phyloP scores from a whole-genome alignment of 2,329 filamentous ascomycete genomes.

The Cladosporium sp. region DNA sequence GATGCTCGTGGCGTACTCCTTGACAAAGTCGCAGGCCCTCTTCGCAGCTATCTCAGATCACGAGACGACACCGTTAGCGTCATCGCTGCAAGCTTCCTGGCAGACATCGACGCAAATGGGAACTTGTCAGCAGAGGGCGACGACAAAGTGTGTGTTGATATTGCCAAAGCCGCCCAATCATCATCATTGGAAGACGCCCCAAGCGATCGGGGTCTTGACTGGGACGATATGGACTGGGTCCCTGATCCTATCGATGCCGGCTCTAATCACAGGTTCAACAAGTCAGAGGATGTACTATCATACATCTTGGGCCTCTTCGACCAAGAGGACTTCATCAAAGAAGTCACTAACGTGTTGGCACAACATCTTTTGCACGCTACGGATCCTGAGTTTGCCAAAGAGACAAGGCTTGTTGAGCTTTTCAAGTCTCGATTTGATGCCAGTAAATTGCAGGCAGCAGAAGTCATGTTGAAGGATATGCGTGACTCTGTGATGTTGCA shows the following conservation, averaged over 20 bases:
- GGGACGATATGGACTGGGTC: constrained; percentile 90
- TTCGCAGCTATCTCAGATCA: constrained; percentile 75
- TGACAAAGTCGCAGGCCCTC: constrained; percentile 70
- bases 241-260: constrained; percentile 92
- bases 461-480: constrained; percentile 96
- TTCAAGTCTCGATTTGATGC: constrained; percentile 90
- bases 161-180: constrained; percentile 67
- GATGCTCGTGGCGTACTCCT: constrained; percentile 78
- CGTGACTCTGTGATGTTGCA: constrained; percentile 73
- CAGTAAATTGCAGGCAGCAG: constrained; percentile 81
- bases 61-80: constrained; percentile 77
- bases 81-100: constrained; percentile 72
- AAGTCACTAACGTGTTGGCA: constrained; percentile 86
- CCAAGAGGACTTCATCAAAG: constrained; percentile 90
- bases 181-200: constrained; percentile 55
- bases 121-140: constrained; percentile 44
- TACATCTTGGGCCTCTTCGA: constrained; percentile 88
- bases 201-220: constrained; percentile 47
- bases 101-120: constrained; percentile 56
- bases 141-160: constrained; percentile 61
- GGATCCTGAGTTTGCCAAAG: constrained; percentile 69
- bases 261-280: constrained; percentile 83
- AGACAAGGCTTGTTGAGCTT: constrained; percentile 78
- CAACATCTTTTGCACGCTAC: constrained; percentile 72
- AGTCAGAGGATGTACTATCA: constrained; percentile 86